These are phyloP conservation scores for Inga oerstediana DNA, from an alignment of 306 rosid genomes.

Conservation along the genomic window DNA sequence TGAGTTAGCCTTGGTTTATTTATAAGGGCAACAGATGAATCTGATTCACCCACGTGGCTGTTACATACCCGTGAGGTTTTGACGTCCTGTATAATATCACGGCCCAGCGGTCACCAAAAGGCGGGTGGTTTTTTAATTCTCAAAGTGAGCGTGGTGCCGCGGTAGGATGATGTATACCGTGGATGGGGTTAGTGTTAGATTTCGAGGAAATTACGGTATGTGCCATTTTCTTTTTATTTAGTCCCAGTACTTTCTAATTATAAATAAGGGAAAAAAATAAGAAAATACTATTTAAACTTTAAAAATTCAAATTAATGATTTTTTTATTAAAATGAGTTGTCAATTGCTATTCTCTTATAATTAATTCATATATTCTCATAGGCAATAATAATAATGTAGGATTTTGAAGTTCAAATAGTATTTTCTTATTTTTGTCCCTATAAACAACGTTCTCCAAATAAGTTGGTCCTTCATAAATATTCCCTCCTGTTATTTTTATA, in stretches of 20 bases:
- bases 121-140: not conserved
- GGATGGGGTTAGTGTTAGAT: not conserved
- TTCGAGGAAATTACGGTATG: constrained; percentile 19
- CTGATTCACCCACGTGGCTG: constrained; percentile 38
- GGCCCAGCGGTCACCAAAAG: not conserved
- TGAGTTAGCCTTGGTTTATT: constrained; percentile 22
- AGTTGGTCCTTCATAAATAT: no score
- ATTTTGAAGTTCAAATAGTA: no score
- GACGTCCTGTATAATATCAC: not conserved
- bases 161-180: not conserved
- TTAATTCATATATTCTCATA: no score
- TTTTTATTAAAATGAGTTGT: no score
- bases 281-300: no score
- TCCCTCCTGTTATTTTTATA: no score
- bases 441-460: no score
- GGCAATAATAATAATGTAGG: accelerated
- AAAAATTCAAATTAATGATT: no score
- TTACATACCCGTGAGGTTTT: not conserved
- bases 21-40: constrained; percentile 18
- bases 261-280: no score
- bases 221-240: not conserved
- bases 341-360: no score
- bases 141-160: not conserved
- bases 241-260: no score
- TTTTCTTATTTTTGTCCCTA: no score